Evolutionary conservation across 345 rosid genomes (phyloP), one percentile per base, ranked within the genome.

Genomic region (Durio zibethinus): DNA sequence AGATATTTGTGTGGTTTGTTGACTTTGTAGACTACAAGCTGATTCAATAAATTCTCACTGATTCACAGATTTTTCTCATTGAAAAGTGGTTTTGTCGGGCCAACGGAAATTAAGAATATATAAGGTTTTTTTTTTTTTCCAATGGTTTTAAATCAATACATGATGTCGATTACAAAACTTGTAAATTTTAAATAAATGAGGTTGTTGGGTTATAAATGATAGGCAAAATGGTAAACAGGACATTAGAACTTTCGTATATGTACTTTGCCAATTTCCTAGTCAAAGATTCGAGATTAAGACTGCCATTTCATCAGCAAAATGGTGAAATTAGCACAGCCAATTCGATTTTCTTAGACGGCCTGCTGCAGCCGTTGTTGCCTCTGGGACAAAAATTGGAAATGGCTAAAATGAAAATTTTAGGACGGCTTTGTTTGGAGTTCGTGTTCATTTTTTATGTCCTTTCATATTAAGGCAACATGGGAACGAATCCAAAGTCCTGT

Each of bases 241-340:
- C 69, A 64, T 36, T 36, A 20, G 27, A 64, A 20, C 69, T 10
- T 20, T 36, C 69, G 36, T 20, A 12, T 66, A 21, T 66, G 50
- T 12, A 42, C 31, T 66, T 65, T 40, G 69, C 47, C 69, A 10
- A n/a, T 36, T 52, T 52, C 25, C 6, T n/a, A 52, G 75, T 72
- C 75, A 72, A 72, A 33, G 62, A 72, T 72, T 72, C 75, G 36
- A 50, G 75, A 48, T 20, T 47, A 35, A 35, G 68, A 23, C 31
- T 56, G 29, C 14, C 15, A 0, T 63, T 64, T n/a, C 10, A 36
- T 5, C 45, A 20, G 11, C 27, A n/a, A 61, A 61, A 14, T n/a
- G 14, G 0, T 36, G 69, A 64, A 36, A 64, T 64, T 33, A 33
- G 14, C 5, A 29, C 36, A 64, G 27, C 47, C 11, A 36, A 20